Evolutionary conservation across 2,329 filamentous ascomycete genomes (phyloP), one percentile per base, ranked within the genome.

Genomic region (Diplodia scrobiculata): DNA sequence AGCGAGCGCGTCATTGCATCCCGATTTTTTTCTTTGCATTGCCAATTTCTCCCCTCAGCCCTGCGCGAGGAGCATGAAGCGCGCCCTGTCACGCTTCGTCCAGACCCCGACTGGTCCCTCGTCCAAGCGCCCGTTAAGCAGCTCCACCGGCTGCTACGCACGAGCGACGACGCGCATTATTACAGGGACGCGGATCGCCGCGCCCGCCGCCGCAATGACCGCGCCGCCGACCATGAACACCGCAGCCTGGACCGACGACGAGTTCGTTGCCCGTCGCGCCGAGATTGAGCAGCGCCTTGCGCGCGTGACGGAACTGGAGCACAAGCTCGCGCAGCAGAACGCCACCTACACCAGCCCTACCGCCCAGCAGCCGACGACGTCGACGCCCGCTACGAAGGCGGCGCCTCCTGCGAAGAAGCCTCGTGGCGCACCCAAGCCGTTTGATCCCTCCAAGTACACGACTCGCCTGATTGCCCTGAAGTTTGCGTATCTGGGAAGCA

Each of bases 401-500:
- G 32, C 45, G 34, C 53, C 45, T 34, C 38, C 38, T 65, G 55
- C 63, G 71, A 69, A 68, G 32, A 71, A 70, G 65, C 66, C 66
- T 19, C 63, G 75, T 62, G 76, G 78, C n/a, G 70, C 74, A 50
- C 72, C 76, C 29, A 80, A 83, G 68, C 81, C 81, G 62, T 89
- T 97, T 73, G 91, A 98, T 75, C 87, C 91, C 0, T 87, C 87
- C 14, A 90, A 87, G 74, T 97, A 97, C 77, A 85, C 86, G 41
- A 96, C 92, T 1, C 87, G 95, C 54, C 87, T 89, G 68, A 90
- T 99, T 69, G 95, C 94, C 7, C 82, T 99, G 67, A 98, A 97
- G 77, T 88, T 99, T 69, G 93, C 95, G 47, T 99, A 99, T 76
- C 81, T 98, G 41, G 95, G 95, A 54, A 91, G 91, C 75, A 86